Base-by-base conservation (phyloP, 1,284 basidiomycete species). In the Cutaneotrichosporon dermatis region DNA sequence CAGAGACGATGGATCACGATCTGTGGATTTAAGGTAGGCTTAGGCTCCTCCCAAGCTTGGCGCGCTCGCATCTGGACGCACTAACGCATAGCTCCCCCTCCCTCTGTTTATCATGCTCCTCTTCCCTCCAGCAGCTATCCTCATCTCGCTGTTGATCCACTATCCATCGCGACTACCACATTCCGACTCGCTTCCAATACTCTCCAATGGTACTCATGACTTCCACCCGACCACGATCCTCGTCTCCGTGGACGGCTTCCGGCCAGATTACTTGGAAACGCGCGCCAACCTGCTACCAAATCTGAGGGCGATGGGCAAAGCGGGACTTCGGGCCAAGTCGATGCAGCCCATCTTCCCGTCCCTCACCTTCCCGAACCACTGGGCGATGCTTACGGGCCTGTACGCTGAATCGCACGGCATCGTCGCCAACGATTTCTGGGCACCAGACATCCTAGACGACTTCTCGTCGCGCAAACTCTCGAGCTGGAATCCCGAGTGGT, bases 291-390 rank as follows among this genome's bases (percentile, higher is more conserved):
- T 58, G 15, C 39, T 68, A 2, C 64, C 66, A 2, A 64, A 72
- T 59, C 37, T 74, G 41, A 39, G 64, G 2, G 9, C 57, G 1
- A 51, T 73, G 13, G 58, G 59, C 6, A 53, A 54, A 12, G 46
- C 54, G 16, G 90, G 90, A 0, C 71, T 94, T 13, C 82, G 89
- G 41, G 90, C 90, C 1, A 88, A 91, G 72, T 88, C 83, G 12
- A 87, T 96, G 86, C 82, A 84, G 59, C 89, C 92, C 16, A 78
- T 92, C 13, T 95, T 94, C 68, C 93, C 93, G 2, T 89, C 90
- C 0, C 76, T 93, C 63, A 95, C 93, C 0, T 96, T 96, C 69
- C 93, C 90, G 84, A 92, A 92, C 72, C 90, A 93, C 71, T 93
- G 90, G 91, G 77, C 87, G 6, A 70, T 92, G 16, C 86, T 92